Evolutionary conservation across 305 asterid genomes (phyloP).

Genomic region (Plantago coronopus): DNA sequence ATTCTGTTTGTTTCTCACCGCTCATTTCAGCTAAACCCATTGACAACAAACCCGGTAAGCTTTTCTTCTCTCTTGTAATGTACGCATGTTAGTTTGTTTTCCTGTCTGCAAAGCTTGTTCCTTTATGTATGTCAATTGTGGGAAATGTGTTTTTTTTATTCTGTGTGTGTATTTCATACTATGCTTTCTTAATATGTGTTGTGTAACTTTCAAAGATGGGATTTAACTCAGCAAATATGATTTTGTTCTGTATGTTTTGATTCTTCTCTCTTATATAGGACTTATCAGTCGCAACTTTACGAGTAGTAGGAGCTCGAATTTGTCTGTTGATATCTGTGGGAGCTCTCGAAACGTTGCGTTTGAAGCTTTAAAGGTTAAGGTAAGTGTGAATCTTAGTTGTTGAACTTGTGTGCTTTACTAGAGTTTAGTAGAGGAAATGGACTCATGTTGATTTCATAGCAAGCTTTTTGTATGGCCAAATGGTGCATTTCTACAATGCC

Average conservation of each 20-base stretch:
- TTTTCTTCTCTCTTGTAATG: neutral
- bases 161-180: neutral
- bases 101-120: neutral
- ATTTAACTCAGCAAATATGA: neutral
- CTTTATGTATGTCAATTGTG: neutral
- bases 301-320: slow-evolving; percentile 23
- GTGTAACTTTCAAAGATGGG: neutral
- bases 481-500: neutral
- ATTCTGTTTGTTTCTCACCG: slow-evolving; percentile 39
- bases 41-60: slow-evolving; percentile 35
- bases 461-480: neutral
- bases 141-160: neutral
- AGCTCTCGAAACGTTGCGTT: slow-evolving; percentile 25
- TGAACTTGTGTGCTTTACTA: neutral
- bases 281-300: slow-evolving; percentile 20
- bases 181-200: neutral
- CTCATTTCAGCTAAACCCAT: slow-evolving; percentile 33
- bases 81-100: no score
- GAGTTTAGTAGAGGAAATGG: neutral
- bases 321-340: slow-evolving; percentile 26
- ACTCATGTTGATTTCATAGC: neutral
- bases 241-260: neutral
- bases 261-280: slow-evolving; percentile 16
- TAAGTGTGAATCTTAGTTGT: slow-evolving; percentile 7
- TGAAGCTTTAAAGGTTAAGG: slow-evolving; percentile 32